These are phyloP conservation scores for Begonia fuchsioides DNA, from an alignment of 306 rosid species.

Conservation along the genomic window DNA sequence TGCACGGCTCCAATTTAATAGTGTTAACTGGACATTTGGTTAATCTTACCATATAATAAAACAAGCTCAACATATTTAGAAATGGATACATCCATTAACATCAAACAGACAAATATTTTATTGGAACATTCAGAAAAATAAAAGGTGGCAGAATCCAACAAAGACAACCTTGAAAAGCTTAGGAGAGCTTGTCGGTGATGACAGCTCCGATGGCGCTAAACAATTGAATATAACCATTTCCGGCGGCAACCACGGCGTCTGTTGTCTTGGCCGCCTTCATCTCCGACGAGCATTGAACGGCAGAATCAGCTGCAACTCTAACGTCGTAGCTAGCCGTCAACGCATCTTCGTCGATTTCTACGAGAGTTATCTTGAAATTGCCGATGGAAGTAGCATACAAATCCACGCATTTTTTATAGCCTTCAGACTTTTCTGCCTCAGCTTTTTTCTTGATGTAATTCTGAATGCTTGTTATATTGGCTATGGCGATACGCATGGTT, in stretches of 20 bases:
- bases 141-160: too few relatives aligned
- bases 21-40: too few relatives aligned
- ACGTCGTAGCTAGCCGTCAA: conserved; percentile 20
- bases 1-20: too few relatives aligned
- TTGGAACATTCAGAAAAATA: too few relatives aligned
- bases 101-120: too few relatives aligned
- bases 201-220: neutral
- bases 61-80: too few relatives aligned
- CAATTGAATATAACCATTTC: conserved; percentile 2
- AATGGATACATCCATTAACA: too few relatives aligned
- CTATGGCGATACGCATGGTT: too few relatives aligned
- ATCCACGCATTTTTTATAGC: neutral
- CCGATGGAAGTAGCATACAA: neutral
- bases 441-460: too few relatives aligned
- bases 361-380: conserved; percentile 1
- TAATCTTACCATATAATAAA: too few relatives aligned
- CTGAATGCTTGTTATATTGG: too few relatives aligned
- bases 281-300: neutral
- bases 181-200: neutral
- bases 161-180: neutral
- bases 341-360: conserved; percentile 7
- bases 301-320: conserved; percentile 6
- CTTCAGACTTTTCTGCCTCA: neutral
- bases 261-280: neutral
- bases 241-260: conserved; percentile 4